Base-by-base conservation (phyloP, 306 rosid genomes). In the Pterocarpus santalinus region DNA sequence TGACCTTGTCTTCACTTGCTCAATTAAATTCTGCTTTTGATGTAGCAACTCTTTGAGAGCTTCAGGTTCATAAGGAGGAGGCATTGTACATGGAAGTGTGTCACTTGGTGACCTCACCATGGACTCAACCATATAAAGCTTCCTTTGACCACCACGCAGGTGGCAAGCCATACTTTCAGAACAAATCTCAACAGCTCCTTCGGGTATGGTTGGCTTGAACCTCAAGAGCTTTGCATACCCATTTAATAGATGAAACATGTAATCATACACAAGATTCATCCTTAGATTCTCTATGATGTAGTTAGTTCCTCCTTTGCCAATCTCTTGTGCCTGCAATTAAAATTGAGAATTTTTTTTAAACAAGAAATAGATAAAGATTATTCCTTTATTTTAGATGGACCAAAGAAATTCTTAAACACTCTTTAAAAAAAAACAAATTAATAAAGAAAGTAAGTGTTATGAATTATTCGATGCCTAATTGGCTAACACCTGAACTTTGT, bases 261-360 rank as follows among this genome's bases (percentile, higher is more conserved):
- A 89, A 69, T 89, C 92, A 71, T 89, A 89, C 58, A 89, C 92
- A 49, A 66, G 63, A 13, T 84, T 83, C 87, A 89, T 86, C 52
- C 52, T 86, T 14, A 89, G 61, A 35, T 89, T 73, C 13, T 86
- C 87, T 15, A 41, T 53, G 3, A 86, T 55, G 69, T 53, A 89
- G 15, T 76, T 38, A 0, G 80, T 79, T 69, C 84, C 92, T 44
- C 22, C 67, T 8, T 67, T 36, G 7, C 90, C 91, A 65, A 88
- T 84, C 0, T 17, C 63, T 2, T 81, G 52, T 75, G 91, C 90
- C 90, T 87, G 65, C 75, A 76, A 34, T 46, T 41, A 35, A 14
- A 32, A 56, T 72, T 56, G 7, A 15, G 30, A 58, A n/a, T 16
- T 44, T 28, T 13, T 13, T 16, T 36, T 34, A 0, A 47, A 30